These are phyloP conservation scores for Phlyctochytrium arcticum DNA, from an alignment of 192 early-diverging fungal species.

Conservation along the genomic window DNA sequence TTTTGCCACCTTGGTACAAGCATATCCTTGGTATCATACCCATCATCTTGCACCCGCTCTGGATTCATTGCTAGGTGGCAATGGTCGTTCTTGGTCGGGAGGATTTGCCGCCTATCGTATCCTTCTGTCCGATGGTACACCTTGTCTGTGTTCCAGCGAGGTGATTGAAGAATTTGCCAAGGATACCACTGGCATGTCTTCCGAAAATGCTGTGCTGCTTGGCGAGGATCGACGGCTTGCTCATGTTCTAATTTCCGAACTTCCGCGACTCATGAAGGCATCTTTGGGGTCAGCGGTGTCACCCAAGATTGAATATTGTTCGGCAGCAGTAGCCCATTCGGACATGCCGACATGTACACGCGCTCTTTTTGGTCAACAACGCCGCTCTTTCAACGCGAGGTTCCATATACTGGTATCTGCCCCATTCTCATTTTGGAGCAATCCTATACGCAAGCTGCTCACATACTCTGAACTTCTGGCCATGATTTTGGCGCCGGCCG, in stretches of 20 bases:
- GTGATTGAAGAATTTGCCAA: neutral
- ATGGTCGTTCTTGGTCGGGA: constrained; percentile 4
- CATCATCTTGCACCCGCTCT: constrained; percentile 12
- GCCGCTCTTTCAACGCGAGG: neutral
- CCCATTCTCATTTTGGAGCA: too few species aligned
- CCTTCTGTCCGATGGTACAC: neutral
- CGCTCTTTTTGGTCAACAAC: neutral
- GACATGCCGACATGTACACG: neutral
- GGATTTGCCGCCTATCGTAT: constrained; percentile 7
- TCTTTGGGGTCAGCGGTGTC: neutral
- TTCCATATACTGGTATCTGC: neutral
- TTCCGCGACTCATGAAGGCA: neutral
- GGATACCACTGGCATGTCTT: neutral
- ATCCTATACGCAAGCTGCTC: neutral
- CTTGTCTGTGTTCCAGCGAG: neutral
- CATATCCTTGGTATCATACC: constrained; percentile 6
- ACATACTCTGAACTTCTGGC: neutral
- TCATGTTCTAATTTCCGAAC: too few species aligned
- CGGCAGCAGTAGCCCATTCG: neutral
- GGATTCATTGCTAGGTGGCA: neutral
- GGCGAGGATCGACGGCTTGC: constrained; percentile 3
- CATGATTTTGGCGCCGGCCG: constrained; percentile 3
- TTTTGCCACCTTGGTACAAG: neutral
- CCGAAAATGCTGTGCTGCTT: neutral
- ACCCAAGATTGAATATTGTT: neutral